phyloP scores from a whole-genome alignment of 768 basidiomycete species.

The Xanthoconium stramineum region DNA sequence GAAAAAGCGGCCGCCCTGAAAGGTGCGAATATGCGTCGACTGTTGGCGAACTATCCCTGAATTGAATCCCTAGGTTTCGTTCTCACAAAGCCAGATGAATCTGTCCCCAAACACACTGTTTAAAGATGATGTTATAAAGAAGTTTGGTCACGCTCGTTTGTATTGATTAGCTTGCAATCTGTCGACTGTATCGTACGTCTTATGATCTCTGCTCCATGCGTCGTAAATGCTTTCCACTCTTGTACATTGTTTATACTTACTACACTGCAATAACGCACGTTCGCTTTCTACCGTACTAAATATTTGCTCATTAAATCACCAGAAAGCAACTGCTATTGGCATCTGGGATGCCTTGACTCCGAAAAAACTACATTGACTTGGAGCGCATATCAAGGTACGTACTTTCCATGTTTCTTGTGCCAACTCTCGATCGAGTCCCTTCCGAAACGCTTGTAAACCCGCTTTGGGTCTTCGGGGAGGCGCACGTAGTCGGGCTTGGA shows the following conservation, averaged over 20 bases:
- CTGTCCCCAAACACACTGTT: constrained; percentile 46
- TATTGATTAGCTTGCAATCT: neutral
- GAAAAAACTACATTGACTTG: neutral
- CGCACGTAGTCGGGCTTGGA: constrained; percentile 61
- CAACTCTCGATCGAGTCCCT: constrained; percentile 51
- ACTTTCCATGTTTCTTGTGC: constrained; percentile 54
- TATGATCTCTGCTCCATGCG: neutral
- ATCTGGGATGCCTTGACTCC: neutral
- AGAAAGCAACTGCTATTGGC: no score
- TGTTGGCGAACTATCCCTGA: neutral
- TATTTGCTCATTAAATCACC: no score
- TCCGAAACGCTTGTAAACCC: constrained; percentile 44
- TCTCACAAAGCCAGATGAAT: constrained; percentile 56
- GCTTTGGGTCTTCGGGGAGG: constrained; percentile 56
- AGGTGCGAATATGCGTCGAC: constrained; percentile 35
- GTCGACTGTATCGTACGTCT: neutral
- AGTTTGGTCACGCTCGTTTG: neutral
- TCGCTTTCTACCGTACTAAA: neutral
- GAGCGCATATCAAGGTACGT: constrained; percentile 18
- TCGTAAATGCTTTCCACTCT: constrained; percentile 9
- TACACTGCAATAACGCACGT: constrained; percentile 1
- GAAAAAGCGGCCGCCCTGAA: constrained; percentile 72
- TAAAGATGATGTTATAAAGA: neutral
- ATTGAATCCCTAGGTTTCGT: constrained; percentile 43
- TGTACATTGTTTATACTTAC: constrained; percentile 4